Percentiles rank a stretch among this genome's conserved stretches.
Evolutionary conservation across 371 early-diverging fungal species (phyloP).

Genomic region (Sporodiniella umbellata): DNA sequence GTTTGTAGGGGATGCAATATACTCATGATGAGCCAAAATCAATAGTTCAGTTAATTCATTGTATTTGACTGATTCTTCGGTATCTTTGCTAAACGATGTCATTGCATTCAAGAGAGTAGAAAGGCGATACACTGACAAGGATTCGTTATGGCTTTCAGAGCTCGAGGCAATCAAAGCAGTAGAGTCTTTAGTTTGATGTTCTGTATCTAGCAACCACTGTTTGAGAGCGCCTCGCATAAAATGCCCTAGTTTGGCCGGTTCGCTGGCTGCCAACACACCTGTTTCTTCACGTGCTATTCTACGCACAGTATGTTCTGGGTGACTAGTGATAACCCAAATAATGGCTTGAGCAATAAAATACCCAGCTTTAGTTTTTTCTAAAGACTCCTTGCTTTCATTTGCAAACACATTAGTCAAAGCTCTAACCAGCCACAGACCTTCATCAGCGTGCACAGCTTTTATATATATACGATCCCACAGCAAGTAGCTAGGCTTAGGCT

Average conservation of each 20-base stretch:
- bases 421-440: constrained; percentile 72
- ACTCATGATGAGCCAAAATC: constrained; percentile 71
- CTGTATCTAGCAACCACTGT: constrained; percentile 55
- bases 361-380: constrained; percentile 37
- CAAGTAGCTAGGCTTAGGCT: constrained; percentile 68
- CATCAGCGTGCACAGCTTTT: constrained; percentile 67
- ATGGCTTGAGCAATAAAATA: constrained; percentile 41
- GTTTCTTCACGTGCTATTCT: constrained; percentile 47
- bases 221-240: constrained; percentile 48
- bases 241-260: constrained; percentile 32
- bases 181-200: constrained; percentile 50
- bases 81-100: constrained; percentile 45
- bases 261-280: constrained; percentile 33
- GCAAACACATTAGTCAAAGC: constrained; percentile 52
- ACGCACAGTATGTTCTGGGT: constrained; percentile 51
- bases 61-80: constrained; percentile 36
- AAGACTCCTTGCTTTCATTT: constrained; percentile 26
- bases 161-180: constrained; percentile 51
- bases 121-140: constrained; percentile 48
- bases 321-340: constrained; percentile 51
- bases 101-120: constrained; percentile 64
- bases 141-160: constrained; percentile 45
- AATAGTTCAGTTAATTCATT: constrained; percentile 61
- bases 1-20: constrained; percentile 63
- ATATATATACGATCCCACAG: constrained; percentile 81